phyloP scores from a whole-genome alignment of 805 yeast species.

The Kuraishia hungarica region DNA sequence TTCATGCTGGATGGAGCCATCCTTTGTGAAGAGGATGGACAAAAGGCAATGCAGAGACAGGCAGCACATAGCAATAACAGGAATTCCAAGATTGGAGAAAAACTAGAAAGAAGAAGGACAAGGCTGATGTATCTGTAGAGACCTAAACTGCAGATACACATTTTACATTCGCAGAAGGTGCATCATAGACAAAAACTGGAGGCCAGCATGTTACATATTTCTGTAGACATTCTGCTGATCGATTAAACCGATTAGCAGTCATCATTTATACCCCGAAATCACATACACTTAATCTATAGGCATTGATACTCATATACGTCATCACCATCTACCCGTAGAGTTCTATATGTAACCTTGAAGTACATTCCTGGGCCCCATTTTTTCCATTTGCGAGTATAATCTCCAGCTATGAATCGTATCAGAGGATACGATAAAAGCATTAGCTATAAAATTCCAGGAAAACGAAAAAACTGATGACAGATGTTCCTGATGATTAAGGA shows the following conservation, averaged over 20 bases:
- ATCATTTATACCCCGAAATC: neutral
- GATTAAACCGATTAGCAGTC: neutral
- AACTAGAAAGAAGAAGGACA: constrained; percentile 23
- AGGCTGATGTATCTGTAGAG: constrained; percentile 18
- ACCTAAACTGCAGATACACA: neutral
- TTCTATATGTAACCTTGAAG: too few relatives aligned
- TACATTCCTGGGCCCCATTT: too few relatives aligned
- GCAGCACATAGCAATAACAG: constrained; percentile 4
- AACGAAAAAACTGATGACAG: neutral
- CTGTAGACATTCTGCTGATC: neutral
- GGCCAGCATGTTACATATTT: neutral
- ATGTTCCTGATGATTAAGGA: neutral
- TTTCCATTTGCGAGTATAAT: too few relatives aligned
- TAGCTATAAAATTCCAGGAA: too few relatives aligned
- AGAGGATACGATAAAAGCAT: too few relatives aligned
- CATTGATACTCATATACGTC: too few relatives aligned
- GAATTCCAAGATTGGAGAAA: constrained; percentile 1
- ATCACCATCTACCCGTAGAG: too few relatives aligned
- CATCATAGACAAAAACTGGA: neutral
- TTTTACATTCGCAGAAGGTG: neutral
- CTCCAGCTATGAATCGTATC: too few relatives aligned
- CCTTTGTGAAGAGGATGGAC: constrained; percentile 40
- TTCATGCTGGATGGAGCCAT: constrained; percentile 38
- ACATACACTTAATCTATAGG: neutral
- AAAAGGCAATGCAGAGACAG: constrained; percentile 9